Evolutionary conservation across 164 flowering plant genomes (phyloP), one percentile per base, ranked within the genome.

Genomic region (Berberis thunbergii): DNA sequence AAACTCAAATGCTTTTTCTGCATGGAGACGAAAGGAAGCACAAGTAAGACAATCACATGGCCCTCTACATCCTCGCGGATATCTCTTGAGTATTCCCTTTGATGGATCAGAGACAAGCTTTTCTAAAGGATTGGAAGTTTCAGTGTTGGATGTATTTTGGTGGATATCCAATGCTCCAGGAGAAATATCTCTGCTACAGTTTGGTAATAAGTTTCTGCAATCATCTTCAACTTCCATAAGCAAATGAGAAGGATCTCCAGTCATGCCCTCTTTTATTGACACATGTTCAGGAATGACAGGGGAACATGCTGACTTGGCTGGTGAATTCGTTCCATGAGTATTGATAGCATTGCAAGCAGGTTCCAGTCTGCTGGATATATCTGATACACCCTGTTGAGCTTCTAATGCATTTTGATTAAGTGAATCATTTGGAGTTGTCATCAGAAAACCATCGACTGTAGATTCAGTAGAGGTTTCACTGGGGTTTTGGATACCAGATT

Each of bases 1-100:
- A 69, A 87, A 89, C 50, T 87, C 89, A 70, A 82, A 85, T 61
- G 93, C 75, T 62, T 77, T 84, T 44, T 84, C 89, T 12, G 89
- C 89, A 76, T 89, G 76, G 26, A 85, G 83, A 26, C 83, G 82
- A 69, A 84, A 85, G 3, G 90, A 80, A 61, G 88, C 68, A 69
- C 93, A 86, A 43, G 70, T 74, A 44, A 81, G 71, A 73, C 96
- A 89, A 57, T 60, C 61, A 64, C 91, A 86, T 5, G 77, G 62
- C 41, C 89, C 92, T 69, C 86, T 76, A 77, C 90, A 83, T 40
- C 83, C 86, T 61, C 76, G 59, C 8, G 81, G 83, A 71, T 72
- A 75, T 68, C 76, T 83, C 75, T 85, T 83, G 26, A 85, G 75
- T 64, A 89, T 85, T 41, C 91, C 85, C 64, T 76, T 82, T 2